Conservation (phyloP, 2,329 filamentous ascomycete species). For the Diaporthe citrichinensis region DNA sequence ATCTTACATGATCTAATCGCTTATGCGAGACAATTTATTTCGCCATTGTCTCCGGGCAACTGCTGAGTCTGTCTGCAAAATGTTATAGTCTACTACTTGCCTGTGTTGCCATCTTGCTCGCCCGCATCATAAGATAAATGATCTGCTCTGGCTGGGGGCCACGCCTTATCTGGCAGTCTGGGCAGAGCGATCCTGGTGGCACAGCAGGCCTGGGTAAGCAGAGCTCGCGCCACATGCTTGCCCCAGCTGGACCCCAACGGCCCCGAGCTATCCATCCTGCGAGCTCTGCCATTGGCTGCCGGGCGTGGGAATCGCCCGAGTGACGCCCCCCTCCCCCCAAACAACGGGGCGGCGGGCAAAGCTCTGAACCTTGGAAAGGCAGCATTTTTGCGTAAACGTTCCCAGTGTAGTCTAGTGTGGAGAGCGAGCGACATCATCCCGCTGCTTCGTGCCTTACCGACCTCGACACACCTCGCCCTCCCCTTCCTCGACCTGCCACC, state of each 20-base stretch:
- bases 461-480: conserved; percentile 21
- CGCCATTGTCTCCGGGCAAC: not conserved
- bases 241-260: conserved; percentile 12
- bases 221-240: conserved; percentile 29
- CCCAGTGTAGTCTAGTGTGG: conserved; percentile 22
- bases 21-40: not conserved
- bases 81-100: not conserved
- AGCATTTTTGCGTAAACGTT: conserved; percentile 11
- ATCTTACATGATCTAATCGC: not conserved
- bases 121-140: not conserved
- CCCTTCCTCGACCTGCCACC: conserved; percentile 28
- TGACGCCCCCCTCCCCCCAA: conserved; percentile 20
- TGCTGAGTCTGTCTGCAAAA: not conserved
- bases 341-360: conserved; percentile 21
- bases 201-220: not conserved
- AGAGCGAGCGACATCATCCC: conserved; percentile 31
- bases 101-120: not conserved
- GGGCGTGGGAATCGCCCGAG: conserved; percentile 5
- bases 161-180: conserved; percentile 10
- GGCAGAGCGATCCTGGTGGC: conserved; percentile 13
- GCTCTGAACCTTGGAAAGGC: conserved; percentile 28
- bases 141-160: conserved; percentile 7
- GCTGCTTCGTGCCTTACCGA: conserved; percentile 22
- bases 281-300: conserved; percentile 26
- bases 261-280: not conserved